A percentile compares a stretch with the other conserved stretches of the same genome.
Conservation (phyloP, 345 rosid species). For the Salix suchowensis region DNA sequence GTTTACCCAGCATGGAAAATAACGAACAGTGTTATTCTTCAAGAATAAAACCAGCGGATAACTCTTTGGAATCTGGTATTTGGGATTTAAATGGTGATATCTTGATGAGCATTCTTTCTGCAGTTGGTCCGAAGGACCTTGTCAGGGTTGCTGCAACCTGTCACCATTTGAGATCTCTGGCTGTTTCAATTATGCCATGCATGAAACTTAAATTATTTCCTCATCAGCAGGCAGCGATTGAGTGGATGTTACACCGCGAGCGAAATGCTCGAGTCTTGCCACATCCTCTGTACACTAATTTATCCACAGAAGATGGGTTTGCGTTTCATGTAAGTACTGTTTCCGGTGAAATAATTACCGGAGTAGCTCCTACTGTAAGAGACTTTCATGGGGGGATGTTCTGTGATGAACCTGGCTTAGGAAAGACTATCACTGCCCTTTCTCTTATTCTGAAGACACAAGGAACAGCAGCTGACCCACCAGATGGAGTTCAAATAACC, state of each 20-base stretch:
- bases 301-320: slow-evolving; percentile 72
- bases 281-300: slow-evolving; percentile 66
- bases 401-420: slow-evolving; percentile 99
- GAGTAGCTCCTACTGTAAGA: slow-evolving; percentile 54
- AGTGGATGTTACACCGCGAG: slow-evolving; percentile 95
- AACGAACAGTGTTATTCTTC: slow-evolving; percentile 36
- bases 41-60: slow-evolving; percentile 40
- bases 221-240: slow-evolving; percentile 88
- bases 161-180: slow-evolving; percentile 64
- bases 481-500: slow-evolving; percentile 54
- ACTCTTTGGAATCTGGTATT: slow-evolving; percentile 45
- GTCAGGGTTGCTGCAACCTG: slow-evolving; percentile 66
- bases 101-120: slow-evolving; percentile 45
- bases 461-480: slow-evolving; percentile 81
- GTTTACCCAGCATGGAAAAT: slow-evolving; percentile 53
- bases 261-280: slow-evolving; percentile 45
- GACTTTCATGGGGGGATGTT: slow-evolving; percentile 95
- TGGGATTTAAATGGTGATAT: slow-evolving; percentile 75
- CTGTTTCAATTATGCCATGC: slow-evolving; percentile 66
- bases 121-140: slow-evolving; percentile 61
- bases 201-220: slow-evolving; percentile 87
- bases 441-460: slow-evolving; percentile 85
- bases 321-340: slow-evolving; percentile 54
- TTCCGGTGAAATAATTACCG: slow-evolving; percentile 65
- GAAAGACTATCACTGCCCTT: slow-evolving; percentile 89